Base-by-base conservation (phyloP, 345 rosid species). In the Populus ilicifolia region DNA sequence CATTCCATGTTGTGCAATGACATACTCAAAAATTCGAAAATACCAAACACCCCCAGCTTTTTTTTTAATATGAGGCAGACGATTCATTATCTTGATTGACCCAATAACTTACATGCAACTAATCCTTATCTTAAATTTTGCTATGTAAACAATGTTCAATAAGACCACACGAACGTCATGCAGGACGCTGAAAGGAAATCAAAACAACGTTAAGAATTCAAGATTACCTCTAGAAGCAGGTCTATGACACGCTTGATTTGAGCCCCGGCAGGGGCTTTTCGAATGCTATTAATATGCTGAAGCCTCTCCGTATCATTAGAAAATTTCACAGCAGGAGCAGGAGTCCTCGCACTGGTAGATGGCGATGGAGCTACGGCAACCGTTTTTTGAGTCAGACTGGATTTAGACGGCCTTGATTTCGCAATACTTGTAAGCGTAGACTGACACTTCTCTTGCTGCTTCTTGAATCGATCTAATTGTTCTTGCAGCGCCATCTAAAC, bases 201-300 rank as follows among this genome's bases (percentile, higher is more conserved):
- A 50, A 5, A 50, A 50, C 56, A 50, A 18, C 21, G 17, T 46
- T 46, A 46, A 5, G 21, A 50, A 50, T 50, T 50, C 56, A 50
- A 50, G 7, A 5, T 17, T 5, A 91, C 93, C 92, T 85, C 88
- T 1, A 70, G 71, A 44, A 93, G 80, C 69, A 89, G 85, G 77
- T 91, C 91, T 27, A 95, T 93, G 77, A 95, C 97, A 25, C 94
- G 97, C 85, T 93, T 95, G 72, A 95, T 92, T 86, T 93, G 98
- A 77, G 97, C 90, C 13, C 98, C 98, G 29, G 88, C 93, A 66
- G 93, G 94, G 21, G 85, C 81, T 85, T 92, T 93, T 29, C 98
- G 87, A 0, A 93, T 87, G 65, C 81, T 86, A 73, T 86, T 84
- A 23, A 91, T 89, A 20, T 70, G 78, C 77, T 91, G 91, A 76